Evolutionary conservation across 1,139 yeast species (phyloP).

Genomic region (Wickerhamomyces sp.): DNA sequence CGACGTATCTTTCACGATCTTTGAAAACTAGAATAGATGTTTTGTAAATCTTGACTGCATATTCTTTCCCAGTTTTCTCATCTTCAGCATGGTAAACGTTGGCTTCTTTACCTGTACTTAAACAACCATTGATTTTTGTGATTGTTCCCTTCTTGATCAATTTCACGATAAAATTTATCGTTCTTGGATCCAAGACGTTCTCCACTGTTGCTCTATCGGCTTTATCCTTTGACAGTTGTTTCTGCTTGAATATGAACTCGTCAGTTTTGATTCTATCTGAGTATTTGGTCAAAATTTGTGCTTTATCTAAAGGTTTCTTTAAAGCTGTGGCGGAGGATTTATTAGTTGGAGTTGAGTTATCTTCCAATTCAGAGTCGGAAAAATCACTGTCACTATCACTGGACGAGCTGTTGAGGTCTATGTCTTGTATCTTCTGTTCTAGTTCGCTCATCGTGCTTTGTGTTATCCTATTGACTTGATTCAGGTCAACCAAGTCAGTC

Average conservation of each 20-base stretch:
- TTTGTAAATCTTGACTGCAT: slow-evolving; percentile 90
- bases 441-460: slow-evolving; percentile 1
- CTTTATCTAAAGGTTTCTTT: slow-evolving; percentile 37
- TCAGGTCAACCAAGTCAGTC: no score
- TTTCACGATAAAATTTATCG: slow-evolving; percentile 75
- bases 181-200: slow-evolving; percentile 93
- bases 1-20: slow-evolving; percentile 93
- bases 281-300: slow-evolving; percentile 55
- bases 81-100: slow-evolving; percentile 93
- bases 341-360: slow-evolving; percentile 4
- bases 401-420: slow-evolving; percentile 2
- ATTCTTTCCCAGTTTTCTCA: slow-evolving; percentile 55
- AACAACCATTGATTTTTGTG: slow-evolving; percentile 85
- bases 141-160: slow-evolving; percentile 79
- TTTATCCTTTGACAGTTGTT: slow-evolving; percentile 66
- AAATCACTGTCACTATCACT: slow-evolving; percentile 8
- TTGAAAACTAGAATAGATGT: slow-evolving; percentile 94
- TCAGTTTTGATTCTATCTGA: slow-evolving; percentile 63
- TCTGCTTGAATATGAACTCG: slow-evolving; percentile 45
- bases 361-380: slow-evolving; percentile 16
- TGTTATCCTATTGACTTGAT: background rate
- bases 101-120: slow-evolving; percentile 97
- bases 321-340: background rate
- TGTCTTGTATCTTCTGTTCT: slow-evolving; percentile 4
- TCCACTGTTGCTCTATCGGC: slow-evolving; percentile 96